Evolutionary conservation across 2,329 filamentous ascomycete genomes (phyloP), one percentile per base, ranked within the genome.

Genomic region (Colletotrichum tabaci): DNA sequence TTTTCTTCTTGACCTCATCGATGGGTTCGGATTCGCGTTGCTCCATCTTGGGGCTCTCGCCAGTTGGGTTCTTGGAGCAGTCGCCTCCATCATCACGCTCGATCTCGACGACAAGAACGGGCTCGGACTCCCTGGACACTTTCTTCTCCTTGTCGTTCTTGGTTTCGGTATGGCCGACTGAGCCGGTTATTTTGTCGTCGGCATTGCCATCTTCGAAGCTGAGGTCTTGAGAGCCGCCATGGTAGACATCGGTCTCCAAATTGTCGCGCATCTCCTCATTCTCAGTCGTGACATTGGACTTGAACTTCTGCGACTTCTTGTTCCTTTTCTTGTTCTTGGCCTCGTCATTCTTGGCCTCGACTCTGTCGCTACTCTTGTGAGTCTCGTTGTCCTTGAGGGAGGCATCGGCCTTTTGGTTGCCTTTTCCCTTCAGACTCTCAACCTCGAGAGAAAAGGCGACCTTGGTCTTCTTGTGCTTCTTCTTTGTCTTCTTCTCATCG

Each of bases 401-500:
- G n/a, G 21, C n/a, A 50, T 8, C 15, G 60, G 30, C 15, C n/a
- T 52, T 42, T n/a, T 46, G 60, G 9, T 16, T 18, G 16, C 38
- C 21, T 6, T 18, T 9, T 26, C 40, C 15, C 21, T 30, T 35
- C 30, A 40, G 23, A 21, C 15, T 26, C 13, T n/a, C 10, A 38
- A 21, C 16, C 46, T 52, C 35, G 8, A 7, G 6, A 15, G 16
- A 23, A 49, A 47, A 42, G 15, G 55, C 21, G 4, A 15, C 12
- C 16, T 46, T 57, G 23, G 23, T 21, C 8, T 21, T 64, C 46
- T 52, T 64, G 23, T 56, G 30, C 52, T 46, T 66, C 18, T 44
- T 44, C 52, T 60, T 58, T 2, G n/a, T 53, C 42, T 57, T 67
- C 23, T 40, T 47, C 12, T 6, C 52, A 18, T 30, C 10, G n/a